Conservation (phyloP, 768 basidiomycete genomes). For the Naganishia vishniacii region DNA sequence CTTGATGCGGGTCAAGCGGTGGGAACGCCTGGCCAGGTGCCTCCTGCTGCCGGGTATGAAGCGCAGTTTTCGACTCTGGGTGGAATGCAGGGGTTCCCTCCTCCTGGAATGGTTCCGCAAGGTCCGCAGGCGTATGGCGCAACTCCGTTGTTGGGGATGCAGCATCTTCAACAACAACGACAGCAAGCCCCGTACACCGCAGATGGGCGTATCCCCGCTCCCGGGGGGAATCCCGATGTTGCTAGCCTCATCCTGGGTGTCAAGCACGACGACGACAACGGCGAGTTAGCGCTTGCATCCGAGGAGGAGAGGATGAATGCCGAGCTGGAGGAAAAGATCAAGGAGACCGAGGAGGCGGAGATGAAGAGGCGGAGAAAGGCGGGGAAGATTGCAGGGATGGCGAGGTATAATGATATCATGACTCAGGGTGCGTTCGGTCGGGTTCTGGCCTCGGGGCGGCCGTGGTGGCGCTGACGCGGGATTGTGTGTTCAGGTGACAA, state of each 20-base stretch:
- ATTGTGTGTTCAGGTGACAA: conserved; percentile 61
- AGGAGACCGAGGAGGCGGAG: conserved; percentile 36
- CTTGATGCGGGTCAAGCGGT: background rate
- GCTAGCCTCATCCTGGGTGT: conserved; percentile 8
- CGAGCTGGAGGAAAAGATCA: conserved; percentile 35
- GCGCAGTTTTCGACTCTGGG: background rate
- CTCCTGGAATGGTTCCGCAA: background rate
- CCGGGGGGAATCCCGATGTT: background rate
- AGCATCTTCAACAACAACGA: no score
- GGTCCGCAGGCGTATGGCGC: no score
- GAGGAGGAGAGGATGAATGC: conserved; percentile 27
- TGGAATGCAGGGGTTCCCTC: background rate
- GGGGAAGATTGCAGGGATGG: conserved; percentile 44
- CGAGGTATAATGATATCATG: conserved; percentile 49
- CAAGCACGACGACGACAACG: no score
- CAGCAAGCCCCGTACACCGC: no score
- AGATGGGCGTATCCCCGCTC: background rate
- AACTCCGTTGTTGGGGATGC: no score
- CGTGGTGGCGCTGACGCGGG: no score
- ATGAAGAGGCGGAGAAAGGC: conserved; percentile 34
- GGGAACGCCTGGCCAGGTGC: background rate
- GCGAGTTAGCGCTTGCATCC: background rate
- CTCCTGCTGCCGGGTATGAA: conserved; percentile 16
- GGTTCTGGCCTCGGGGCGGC: no score
- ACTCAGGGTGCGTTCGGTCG: conserved; percentile 26